A percentile compares a stretch with the other conserved stretches of the same genome.
Evolutionary conservation across 1,139 yeast species (phyloP).

Genomic region (Sugiyamaella grinbergsii): DNA sequence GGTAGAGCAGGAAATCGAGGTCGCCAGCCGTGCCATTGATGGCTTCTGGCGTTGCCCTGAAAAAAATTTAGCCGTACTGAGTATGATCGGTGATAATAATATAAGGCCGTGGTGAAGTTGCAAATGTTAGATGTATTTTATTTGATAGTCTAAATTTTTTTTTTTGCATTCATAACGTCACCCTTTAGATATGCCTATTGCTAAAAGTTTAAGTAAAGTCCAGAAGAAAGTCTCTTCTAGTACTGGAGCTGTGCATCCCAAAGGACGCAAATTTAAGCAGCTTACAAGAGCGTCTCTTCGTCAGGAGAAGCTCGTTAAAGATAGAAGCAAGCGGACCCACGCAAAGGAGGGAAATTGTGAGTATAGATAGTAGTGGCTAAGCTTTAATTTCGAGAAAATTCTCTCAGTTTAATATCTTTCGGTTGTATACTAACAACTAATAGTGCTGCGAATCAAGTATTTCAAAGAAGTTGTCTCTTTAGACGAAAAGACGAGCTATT

Average conservation of each 20-base stretch:
- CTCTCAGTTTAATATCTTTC: no score
- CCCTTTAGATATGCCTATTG: constrained; percentile 92
- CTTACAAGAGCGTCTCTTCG: constrained; percentile 83
- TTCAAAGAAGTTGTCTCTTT: constrained; percentile 63
- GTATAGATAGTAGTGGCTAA: constrained; percentile 16
- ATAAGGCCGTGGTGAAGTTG: no score
- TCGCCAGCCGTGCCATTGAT: no score
- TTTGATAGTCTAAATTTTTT: no score
- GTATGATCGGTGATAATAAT: no score
- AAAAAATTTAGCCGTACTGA: no score
- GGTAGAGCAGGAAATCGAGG: no score
- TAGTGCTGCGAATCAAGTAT: constrained; percentile 51
- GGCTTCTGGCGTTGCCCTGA: no score
- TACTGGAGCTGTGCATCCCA: constrained; percentile 64
- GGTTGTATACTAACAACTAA: neutral
- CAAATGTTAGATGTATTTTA: no score
- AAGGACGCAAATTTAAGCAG: constrained; percentile 85
- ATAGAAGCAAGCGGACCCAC: constrained; percentile 62
- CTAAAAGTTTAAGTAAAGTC: constrained; percentile 72
- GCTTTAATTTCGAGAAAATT: neutral
- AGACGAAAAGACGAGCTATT: constrained; percentile 49
- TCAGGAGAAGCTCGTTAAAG: constrained; percentile 65
- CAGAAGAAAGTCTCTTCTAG: constrained; percentile 64
- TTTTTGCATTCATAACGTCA: no score
- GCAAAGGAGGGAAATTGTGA: constrained; percentile 48